These are phyloP conservation scores for Aspergillus conjunctus DNA, from an alignment of 495 filamentous ascomycete genomes.

Conservation along the genomic window DNA sequence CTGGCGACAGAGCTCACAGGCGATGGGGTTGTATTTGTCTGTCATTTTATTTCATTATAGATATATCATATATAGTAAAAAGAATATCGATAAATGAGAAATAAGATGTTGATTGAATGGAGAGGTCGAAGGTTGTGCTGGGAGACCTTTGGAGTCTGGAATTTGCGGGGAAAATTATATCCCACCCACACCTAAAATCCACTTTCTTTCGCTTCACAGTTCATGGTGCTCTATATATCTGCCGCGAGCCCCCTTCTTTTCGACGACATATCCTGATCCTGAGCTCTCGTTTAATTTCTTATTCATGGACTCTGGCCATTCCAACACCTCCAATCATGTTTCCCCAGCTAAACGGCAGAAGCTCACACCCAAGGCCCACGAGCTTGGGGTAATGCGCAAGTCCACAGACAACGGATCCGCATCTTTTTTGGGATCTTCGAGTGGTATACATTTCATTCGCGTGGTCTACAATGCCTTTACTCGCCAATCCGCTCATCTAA, in stretches of 20 bases:
- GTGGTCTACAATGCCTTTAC: constrained; percentile 50
- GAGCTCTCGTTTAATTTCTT: not conserved
- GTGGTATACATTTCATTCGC: constrained; percentile 53
- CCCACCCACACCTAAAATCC: not conserved
- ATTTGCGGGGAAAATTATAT: constrained; percentile 8
- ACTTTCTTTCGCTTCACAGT: not conserved
- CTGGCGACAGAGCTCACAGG: constrained; percentile 33
- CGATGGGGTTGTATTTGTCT: constrained; percentile 27
- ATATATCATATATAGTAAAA: not conserved
- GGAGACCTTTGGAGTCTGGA: not conserved
- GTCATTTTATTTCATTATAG: constrained; percentile 11
- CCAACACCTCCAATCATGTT: constrained; percentile 5
- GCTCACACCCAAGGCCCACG: constrained; percentile 35
- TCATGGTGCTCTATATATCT: not conserved
- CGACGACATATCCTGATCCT: not conserved
- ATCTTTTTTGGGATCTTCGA: constrained; percentile 52
- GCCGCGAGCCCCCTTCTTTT: not conserved
- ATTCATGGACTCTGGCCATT: constrained; percentile 16
- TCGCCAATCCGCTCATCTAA: constrained; percentile 38
- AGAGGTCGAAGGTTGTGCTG: not conserved
- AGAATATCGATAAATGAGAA: not conserved
- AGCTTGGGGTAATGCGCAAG: constrained; percentile 46
- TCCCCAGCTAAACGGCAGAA: constrained; percentile 36
- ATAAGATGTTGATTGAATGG: not conserved
- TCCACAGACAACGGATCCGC: constrained; percentile 37